Evolutionary conservation across 2,329 filamentous ascomycete species (phyloP).

Genomic region (Colletotrichum sp.): DNA sequence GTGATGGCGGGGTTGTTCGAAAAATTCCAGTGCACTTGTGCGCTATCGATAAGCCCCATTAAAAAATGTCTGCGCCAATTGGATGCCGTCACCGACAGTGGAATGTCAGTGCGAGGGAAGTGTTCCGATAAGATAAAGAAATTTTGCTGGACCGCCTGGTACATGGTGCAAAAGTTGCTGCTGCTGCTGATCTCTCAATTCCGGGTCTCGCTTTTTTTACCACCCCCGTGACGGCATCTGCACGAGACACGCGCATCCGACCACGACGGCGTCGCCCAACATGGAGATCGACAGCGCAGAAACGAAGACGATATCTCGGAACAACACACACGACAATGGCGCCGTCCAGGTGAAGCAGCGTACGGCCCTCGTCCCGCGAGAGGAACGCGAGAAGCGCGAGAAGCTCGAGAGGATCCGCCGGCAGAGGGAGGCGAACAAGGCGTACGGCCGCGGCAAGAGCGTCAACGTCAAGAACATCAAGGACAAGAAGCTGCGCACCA

Average conservation of each 20-base stretch:
- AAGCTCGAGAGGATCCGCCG: conserved; percentile 58
- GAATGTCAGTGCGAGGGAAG: conserved; percentile 28
- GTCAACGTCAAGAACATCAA: conserved; percentile 76
- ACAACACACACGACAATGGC: conserved; percentile 52
- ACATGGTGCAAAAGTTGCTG: not conserved
- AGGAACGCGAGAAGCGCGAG: conserved; percentile 54
- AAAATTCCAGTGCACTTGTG: conserved; percentile 28
- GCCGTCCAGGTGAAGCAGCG: conserved; percentile 55
- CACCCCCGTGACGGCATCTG: not conserved
- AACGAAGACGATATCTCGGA: conserved; percentile 36
- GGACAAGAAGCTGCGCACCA: conserved; percentile 89
- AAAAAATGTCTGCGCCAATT: conserved; percentile 26
- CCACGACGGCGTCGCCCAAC: conserved; percentile 11
- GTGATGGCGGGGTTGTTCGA: conserved; percentile 6
- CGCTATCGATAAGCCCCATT: conserved; percentile 38
- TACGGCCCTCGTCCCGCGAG: conserved; percentile 56
- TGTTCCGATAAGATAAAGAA: conserved; percentile 8
- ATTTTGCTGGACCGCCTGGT: conserved; percentile 1
- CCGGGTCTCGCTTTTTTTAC: not conserved
- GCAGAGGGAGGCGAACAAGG: conserved; percentile 68
- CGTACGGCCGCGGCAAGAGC: conserved; percentile 83
- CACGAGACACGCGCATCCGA: not conserved
- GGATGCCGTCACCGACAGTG: not conserved
- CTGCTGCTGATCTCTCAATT: not conserved
- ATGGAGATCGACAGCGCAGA: conserved; percentile 42